Base-by-base conservation (phyloP, 2,329 filamentous ascomycete species). In the Fusarium pseudocircinatum region DNA sequence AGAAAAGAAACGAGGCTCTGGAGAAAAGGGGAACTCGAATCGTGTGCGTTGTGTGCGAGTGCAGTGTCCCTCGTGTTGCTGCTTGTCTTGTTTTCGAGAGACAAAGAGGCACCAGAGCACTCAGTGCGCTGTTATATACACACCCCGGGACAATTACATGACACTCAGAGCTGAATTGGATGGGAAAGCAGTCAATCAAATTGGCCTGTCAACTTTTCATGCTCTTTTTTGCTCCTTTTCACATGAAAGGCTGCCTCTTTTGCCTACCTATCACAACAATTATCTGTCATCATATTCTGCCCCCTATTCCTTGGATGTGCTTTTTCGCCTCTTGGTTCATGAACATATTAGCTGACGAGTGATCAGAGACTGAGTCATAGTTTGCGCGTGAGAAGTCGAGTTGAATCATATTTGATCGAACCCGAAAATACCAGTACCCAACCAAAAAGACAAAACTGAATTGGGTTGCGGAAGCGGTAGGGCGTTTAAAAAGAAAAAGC, bases 41-140 rank as follows among this genome's bases (percentile, higher is more conserved):
- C 68, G 64, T 75, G 62, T 74, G 73, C 63, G 73, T 67, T 77
- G 62, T 68, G 70, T 71, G 66, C 43, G 63, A 30, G 49, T 63
- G 43, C 57, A 13, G 47, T 50, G 52, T 69, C 53, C 59, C 67
- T 59, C 37, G 56, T 69, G 73, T 73, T 64, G 73, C 63, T 66
- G 72, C 65, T 66, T 76, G 52, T 72, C 62, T 60, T 50, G 57
- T 74, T 75, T 61, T 75, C 72, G 63, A 72, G 71, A 73, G 65
- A 74, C 63, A 74, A 65, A 63, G 60, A 74, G 9, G 32, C 24
- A 66, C 56, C 74, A 68, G 49, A 49, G 47, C 36, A 37, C 44
- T 47, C 70, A 65, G 49, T 57, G 47, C 32, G 52, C 44, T 42
- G 28, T 46, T 77, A 77, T 54, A 60, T n/a, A 44, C 75, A 77